Base-by-base conservation (phyloP, 2,329 filamentous ascomycete genomes). In the Phaeosphaeria sp. region DNA sequence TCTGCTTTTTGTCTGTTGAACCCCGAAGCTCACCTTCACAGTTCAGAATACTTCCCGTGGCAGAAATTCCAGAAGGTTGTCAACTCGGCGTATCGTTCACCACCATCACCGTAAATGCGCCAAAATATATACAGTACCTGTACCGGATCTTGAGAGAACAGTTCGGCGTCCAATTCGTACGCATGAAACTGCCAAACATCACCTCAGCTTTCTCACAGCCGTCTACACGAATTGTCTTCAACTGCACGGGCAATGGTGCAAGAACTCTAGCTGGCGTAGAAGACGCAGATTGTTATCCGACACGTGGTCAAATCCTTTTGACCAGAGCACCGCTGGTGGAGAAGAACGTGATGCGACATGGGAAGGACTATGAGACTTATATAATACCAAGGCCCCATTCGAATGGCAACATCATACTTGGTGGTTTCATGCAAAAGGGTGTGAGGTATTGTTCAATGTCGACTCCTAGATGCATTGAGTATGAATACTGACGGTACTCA, bases 331-430 rank as follows among this genome's bases (percentile, higher is more conserved):
- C 62, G 6, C 59, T 63, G 5, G 58, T 66, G 20, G 11, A 39
- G 0, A 54, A 58, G 27, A 66, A 63, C n/a, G 52, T 65, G 2
- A 66, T 66, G 64, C 57, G 64, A 4, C 64, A 66, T 53, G 64
- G 64, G 3, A 63, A 56, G 23, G 64, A 66, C 21, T 65, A 66
- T 25, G 62, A 66, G 25, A 66, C 64, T 15, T 66, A 66, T 21
- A 63, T 66, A 13, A 66, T 65, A 47, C 64, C 64, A 13, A 52
- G 64, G n/a, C 62, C 64, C 6, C 51, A 58, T 23, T 66, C 64
- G 6, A 66, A 63, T 25, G 64, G 64, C 5, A 66, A 65, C 20
- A 47, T 66, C 17, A 60, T 66, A 18, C 62, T 66, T 30, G 64
- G 64, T 41, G 64, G 62, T 1, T 66, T 48, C 18, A 66, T 66